Evolutionary conservation across 108 stramenopile species (phyloP).

Genomic region (Skeletonema potamos): DNA sequence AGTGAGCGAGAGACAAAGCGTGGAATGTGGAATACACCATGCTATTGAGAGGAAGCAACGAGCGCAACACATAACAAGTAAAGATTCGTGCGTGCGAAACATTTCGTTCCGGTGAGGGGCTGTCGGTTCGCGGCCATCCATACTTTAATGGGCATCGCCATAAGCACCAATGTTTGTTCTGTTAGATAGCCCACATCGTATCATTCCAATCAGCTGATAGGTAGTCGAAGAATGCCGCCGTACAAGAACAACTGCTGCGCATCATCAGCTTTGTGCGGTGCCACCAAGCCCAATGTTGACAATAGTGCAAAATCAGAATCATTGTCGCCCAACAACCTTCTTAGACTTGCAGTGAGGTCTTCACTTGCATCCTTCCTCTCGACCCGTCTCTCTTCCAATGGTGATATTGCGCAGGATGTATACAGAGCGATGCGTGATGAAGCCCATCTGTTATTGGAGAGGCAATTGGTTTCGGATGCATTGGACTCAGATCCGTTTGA

Average conservation of each 20-base stretch:
- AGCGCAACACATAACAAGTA: too few relatives aligned
- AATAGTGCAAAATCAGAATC: neutral
- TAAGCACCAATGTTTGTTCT: too few relatives aligned
- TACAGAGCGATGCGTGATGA: constrained; percentile 66
- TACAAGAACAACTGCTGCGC: neutral
- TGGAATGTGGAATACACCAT: too few relatives aligned
- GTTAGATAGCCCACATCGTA: neutral
- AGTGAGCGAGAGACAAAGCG: too few relatives aligned
- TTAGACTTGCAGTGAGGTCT: constrained; percentile 8
- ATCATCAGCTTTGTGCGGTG: neutral
- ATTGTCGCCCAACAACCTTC: neutral
- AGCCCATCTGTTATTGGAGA: constrained; percentile 57
- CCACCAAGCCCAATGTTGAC: neutral
- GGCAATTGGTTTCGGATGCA: constrained; percentile 43
- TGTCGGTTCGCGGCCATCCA: neutral
- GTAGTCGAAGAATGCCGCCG: neutral
- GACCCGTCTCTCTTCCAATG: constrained; percentile 12
- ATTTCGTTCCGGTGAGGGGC: too few relatives aligned
- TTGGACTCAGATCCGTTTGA: constrained; percentile 64
- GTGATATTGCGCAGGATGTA: constrained; percentile 55
- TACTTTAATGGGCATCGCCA: too few relatives aligned
- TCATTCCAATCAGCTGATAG: neutral
- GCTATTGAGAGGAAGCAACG: too few relatives aligned
- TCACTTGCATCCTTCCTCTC: constrained; percentile 4
- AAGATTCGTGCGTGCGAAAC: too few relatives aligned